phyloP scores from a whole-genome alignment of 306 rosid species.

The Carpinus viminea region DNA sequence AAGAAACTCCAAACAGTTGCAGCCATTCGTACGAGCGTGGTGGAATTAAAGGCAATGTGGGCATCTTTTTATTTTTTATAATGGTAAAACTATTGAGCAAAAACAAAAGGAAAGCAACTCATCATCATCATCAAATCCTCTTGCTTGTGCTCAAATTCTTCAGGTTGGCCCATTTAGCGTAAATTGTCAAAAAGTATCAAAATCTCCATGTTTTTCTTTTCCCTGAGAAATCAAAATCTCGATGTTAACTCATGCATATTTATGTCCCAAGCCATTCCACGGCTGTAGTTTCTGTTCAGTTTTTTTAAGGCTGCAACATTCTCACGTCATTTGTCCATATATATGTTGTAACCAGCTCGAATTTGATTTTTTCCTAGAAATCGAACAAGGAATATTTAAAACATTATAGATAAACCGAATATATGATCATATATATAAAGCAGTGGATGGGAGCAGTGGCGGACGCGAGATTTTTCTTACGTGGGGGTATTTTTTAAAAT shows the following conservation, averaged over 20 bases:
- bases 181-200: conserved; percentile 4
- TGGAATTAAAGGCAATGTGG: conserved; percentile 25
- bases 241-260: not conserved
- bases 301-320: too few relatives aligned
- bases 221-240: too few relatives aligned
- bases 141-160: conserved; percentile 2
- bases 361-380: too few relatives aligned
- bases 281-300: not conserved
- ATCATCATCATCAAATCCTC: conserved; percentile 17
- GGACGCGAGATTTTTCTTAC: too few relatives aligned
- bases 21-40: conserved; percentile 12
- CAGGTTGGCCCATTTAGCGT: not conserved
- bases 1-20: conserved; percentile 9
- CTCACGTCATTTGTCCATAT: too few relatives aligned
- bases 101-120: conserved; percentile 22
- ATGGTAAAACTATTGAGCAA: conserved; percentile 12
- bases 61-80: conserved; percentile 16
- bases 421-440: too few relatives aligned
- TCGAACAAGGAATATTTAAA: too few relatives aligned
- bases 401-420: too few relatives aligned
- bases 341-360: too few relatives aligned
- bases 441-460: too few relatives aligned
- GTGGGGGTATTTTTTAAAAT: too few relatives aligned
- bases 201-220: not conserved
- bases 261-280: not conserved